Evolutionary conservation across 2,329 filamentous ascomycete species (phyloP).

Genomic region (Phaeomoniella chlamydospora): DNA sequence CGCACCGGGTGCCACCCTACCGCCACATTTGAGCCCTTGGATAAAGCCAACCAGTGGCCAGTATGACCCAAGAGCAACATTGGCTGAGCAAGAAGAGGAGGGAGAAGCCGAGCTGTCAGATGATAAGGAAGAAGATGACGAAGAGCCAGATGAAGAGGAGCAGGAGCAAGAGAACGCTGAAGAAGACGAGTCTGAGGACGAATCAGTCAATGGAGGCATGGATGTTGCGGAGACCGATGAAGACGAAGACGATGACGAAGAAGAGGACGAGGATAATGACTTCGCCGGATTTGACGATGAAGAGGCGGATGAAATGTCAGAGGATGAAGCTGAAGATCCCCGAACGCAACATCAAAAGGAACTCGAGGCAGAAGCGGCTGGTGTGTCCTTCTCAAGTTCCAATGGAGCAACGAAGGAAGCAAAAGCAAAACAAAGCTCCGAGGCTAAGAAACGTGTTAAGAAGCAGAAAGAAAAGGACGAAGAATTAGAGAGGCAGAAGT

Average conservation of each 20-base stretch:
- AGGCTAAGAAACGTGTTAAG: slow-evolving; percentile 50
- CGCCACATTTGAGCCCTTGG: slow-evolving; percentile 91
- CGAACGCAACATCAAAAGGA: slow-evolving; percentile 69
- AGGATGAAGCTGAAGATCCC: slow-evolving; percentile 46
- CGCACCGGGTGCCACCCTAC: slow-evolving; percentile 74
- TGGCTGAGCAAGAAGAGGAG: slow-evolving; percentile 79
- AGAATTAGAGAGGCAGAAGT: slow-evolving; percentile 83
- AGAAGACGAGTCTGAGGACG: slow-evolving; percentile 28
- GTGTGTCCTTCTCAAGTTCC: slow-evolving; percentile 32
- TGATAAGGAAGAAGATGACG: slow-evolving; percentile 39
- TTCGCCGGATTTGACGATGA: slow-evolving; percentile 41
- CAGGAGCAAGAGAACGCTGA: slow-evolving; percentile 26
- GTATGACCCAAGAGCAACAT: slow-evolving; percentile 77
- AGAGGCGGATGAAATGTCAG: slow-evolving; percentile 30
- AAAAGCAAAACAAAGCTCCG: slow-evolving; percentile 55
- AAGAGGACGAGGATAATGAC: slow-evolving; percentile 28
- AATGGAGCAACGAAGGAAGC: slow-evolving; percentile 37
- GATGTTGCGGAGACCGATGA: slow-evolving; percentile 31
- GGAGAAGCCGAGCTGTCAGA: slow-evolving; percentile 64
- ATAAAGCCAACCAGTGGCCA: slow-evolving; percentile 74
- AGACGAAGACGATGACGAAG: slow-evolving; percentile 29
- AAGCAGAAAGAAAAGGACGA: slow-evolving; percentile 56
- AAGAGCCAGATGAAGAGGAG: slow-evolving; percentile 24
- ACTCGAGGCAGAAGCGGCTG: slow-evolving; percentile 80
- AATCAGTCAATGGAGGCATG: slow-evolving; percentile 34